phyloP scores from a whole-genome alignment of 2,329 filamentous ascomycete species.

The Sodiomyces alkalinus region DNA sequence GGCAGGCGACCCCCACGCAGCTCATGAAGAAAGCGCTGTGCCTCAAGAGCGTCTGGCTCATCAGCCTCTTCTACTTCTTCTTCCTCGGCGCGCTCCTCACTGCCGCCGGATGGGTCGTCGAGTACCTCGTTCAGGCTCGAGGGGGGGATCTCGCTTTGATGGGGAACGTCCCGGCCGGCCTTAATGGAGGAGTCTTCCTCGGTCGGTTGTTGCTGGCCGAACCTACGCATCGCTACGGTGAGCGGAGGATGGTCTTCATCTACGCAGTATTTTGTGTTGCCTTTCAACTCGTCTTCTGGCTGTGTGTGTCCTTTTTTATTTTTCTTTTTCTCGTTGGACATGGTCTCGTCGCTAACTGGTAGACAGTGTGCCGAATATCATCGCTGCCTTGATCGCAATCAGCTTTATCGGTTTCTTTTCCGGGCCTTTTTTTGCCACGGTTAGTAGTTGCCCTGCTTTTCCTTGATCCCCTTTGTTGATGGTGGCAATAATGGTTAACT shows the following conservation, averaged over 20 bases:
- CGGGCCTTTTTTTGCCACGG: conserved; percentile 42
- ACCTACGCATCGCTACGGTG: conserved; percentile 41
- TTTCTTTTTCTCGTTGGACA: not conserved
- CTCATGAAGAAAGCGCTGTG: conserved; percentile 29
- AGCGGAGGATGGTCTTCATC: conserved; percentile 38
- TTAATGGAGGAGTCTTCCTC: conserved; percentile 40
- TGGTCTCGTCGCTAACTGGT: not conserved
- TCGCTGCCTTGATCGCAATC: conserved; percentile 36
- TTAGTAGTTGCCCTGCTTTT: conserved; percentile 11
- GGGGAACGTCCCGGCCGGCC: conserved; percentile 47
- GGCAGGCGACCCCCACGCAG: conserved; percentile 16
- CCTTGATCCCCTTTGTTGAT: not conserved
- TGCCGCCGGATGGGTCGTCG: conserved; percentile 46
- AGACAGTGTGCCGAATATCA: conserved; percentile 23
- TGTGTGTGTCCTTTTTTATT: conserved; percentile 18
- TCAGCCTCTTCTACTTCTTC: conserved; percentile 51
- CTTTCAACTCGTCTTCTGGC: conserved; percentile 45
- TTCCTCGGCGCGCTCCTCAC: conserved; percentile 41
- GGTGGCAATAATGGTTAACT: not conserved
- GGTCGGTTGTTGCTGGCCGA: conserved; percentile 42
- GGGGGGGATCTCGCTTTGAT: conserved; percentile 38
- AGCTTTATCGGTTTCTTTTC: conserved; percentile 41
- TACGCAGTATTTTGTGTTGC: conserved; percentile 36
- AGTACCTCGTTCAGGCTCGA: conserved; percentile 46
- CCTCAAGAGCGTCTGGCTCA: conserved; percentile 35